phyloP scores from a whole-genome alignment of 129 eudicot genomes.

The Kitagawia praeruptora region DNA sequence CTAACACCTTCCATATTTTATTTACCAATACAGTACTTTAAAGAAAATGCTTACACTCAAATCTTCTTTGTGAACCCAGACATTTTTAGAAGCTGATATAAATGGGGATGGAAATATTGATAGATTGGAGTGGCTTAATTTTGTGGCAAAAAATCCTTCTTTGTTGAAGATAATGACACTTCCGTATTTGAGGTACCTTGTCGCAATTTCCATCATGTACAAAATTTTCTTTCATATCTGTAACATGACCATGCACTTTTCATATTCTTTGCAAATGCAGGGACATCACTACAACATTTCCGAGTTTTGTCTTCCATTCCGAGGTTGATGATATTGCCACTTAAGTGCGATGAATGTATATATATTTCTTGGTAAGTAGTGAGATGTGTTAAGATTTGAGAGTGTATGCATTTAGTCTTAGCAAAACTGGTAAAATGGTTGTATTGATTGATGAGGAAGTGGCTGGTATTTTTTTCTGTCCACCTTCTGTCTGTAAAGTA shows the following conservation, averaged over 20 bases:
- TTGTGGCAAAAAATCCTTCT: slow-evolving; percentile 83
- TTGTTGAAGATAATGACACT: slow-evolving; percentile 93
- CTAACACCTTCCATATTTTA: background rate
- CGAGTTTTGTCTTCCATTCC: slow-evolving; percentile 90
- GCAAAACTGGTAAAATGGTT: background rate
- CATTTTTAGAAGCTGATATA: slow-evolving; percentile 73
- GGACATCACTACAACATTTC: slow-evolving; percentile 97
- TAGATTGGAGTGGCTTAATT: slow-evolving; percentile 80
- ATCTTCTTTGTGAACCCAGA: slow-evolving; percentile 31
- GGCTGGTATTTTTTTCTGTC: background rate
- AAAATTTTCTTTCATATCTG: background rate
- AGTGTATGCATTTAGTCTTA: background rate
- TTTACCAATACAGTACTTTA: background rate
- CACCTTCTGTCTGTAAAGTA: background rate
- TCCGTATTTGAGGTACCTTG: slow-evolving; percentile 69
- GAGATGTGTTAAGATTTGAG: background rate
- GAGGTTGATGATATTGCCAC: slow-evolving; percentile 91
- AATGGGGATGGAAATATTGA: slow-evolving; percentile 83
- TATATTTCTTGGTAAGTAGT: background rate
- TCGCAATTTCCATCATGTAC: background rate
- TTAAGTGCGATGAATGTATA: slow-evolving; percentile 11
- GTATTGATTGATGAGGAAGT: background rate
- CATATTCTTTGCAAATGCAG: slow-evolving; percentile 28
- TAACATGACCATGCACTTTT: background rate
- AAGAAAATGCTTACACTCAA: background rate